Conservation (phyloP, 148 eudicot species). For the Rhododendron vialii region DNA sequence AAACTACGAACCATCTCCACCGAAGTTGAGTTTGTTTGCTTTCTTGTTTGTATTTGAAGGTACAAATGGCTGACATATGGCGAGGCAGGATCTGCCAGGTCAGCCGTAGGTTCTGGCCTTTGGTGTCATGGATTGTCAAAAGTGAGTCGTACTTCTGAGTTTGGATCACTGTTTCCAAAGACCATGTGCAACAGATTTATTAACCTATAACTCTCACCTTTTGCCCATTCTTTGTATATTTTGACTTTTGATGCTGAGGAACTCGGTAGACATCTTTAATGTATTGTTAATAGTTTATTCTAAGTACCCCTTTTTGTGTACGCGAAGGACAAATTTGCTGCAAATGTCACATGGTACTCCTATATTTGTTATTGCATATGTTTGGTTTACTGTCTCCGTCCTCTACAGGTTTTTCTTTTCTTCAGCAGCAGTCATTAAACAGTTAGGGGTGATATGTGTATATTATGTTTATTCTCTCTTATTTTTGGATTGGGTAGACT, state of each 20-base stretch:
- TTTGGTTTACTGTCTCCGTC: not conserved
- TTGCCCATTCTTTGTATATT: not conserved
- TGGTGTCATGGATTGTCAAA: slow-evolving; percentile 56
- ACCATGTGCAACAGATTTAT: not conserved
- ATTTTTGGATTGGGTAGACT: not conserved
- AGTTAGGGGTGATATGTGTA: not conserved
- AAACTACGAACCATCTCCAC: not conserved
- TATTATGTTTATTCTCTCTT: not conserved
- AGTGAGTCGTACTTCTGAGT: slow-evolving; percentile 30
- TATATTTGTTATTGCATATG: not conserved
- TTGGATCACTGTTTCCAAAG: not conserved
- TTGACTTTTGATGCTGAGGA: not conserved
- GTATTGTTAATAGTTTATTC: not conserved
- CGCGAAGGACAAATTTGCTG: not conserved
- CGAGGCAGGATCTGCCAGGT: slow-evolving; percentile 77
- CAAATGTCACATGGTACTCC: not conserved
- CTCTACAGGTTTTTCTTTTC: not conserved
- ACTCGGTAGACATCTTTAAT: not conserved
- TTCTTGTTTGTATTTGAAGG: slow-evolving; percentile 32
- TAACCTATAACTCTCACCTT: not conserved
- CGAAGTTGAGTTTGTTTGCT: not conserved
- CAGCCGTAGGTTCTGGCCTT: slow-evolving; percentile 82
- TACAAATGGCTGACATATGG: slow-evolving; percentile 94
- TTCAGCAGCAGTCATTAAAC: not conserved
- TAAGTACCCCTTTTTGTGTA: not conserved